Evolutionary conservation across 192 early-diverging fungal genomes (phyloP), one percentile per base, ranked within the genome.

Genomic region (Cetraspora pellucida): DNA sequence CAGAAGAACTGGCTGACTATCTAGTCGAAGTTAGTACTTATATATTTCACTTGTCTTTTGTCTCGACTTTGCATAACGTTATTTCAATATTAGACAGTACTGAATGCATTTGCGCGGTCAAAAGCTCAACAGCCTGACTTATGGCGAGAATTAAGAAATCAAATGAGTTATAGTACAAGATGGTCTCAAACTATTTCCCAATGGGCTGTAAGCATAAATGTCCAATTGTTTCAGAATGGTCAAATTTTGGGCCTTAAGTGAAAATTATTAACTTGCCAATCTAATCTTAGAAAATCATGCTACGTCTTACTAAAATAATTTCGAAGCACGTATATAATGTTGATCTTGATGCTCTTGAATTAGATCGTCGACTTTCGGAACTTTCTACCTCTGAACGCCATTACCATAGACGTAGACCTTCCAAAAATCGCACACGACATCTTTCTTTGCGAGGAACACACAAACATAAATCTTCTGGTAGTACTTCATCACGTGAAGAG

Each of bases 91-190:
- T 81, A 90, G 87, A 94, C 93, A 0, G 77, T 92, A 14, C 83
- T 95, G 13, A 79, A 79, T 70, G 85, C 88, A 10, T 90, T 90
- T 87, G 87, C 91, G 10, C 82, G 93, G 54, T 89, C 89, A 45
- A 84, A 80, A 7, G 86, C 78, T 6, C 72, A 73, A 1, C 72
- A 85, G n/a, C 75, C 82, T 3, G 82, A 80, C 0, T 77, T 87
- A 45, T 95, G 94, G 94, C 70, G 80, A 45, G 81, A 77, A 11
- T 69, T 95, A 23, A 78, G 82, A 65, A 80, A 83, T 17, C 77
- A 80, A 0, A 73, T 94, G 63, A 65, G 78, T 13, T 74, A 75
- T n/a, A 81, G 85, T 78, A 79, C 85, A 5, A 69, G 84, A 5
- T 92, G 87, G 87, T 81, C 80, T 11, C 91, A 92, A 73, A 82